A percentile compares a stretch with the other conserved stretches of the same genome.
These are phyloP conservation scores for Voacanga thouarsii DNA, from an alignment of 257 asterid species.

Conservation along the genomic window DNA sequence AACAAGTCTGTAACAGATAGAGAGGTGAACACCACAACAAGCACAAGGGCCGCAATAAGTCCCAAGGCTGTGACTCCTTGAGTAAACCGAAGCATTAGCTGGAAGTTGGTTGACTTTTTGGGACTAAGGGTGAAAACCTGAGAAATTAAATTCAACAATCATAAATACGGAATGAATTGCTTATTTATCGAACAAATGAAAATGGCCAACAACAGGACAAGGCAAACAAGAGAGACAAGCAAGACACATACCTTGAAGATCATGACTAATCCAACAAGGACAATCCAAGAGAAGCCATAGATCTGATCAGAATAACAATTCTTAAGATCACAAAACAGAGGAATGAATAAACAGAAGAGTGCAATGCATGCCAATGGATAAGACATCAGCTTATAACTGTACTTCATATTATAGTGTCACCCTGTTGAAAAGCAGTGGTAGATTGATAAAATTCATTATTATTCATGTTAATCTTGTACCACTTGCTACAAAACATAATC, in stretches of 20 bases:
- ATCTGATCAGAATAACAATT: conserved; percentile 35
- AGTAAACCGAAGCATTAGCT: conserved; percentile 82
- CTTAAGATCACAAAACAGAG: conserved; percentile 9
- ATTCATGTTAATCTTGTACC: not conserved
- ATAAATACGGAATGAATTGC: not conserved
- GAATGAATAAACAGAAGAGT: conserved; percentile 1
- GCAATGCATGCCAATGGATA: not conserved
- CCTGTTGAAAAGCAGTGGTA: not conserved
- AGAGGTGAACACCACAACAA: conserved; percentile 60
- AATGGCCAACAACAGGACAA: not conserved
- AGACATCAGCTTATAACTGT: not conserved
- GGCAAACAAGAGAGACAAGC: conserved; percentile 1
- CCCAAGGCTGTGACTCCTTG: conserved; percentile 88
- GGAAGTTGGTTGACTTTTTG: conserved; percentile 78
- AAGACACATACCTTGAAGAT: conserved; percentile 68
- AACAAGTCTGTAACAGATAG: conserved; percentile 77
- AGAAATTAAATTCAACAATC: conserved; percentile 11
- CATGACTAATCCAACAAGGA: conserved; percentile 70
- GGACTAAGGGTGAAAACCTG: conserved; percentile 90
- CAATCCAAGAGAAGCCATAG: conserved; percentile 95
- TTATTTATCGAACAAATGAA: not conserved
- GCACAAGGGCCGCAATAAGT: conserved; percentile 73
- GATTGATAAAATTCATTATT: not conserved
- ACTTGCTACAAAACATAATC: not conserved
- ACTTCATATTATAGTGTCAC: not conserved